phyloP scores from a whole-genome alignment of 495 filamentous ascomycete species.

The Peziza echinospora region DNA sequence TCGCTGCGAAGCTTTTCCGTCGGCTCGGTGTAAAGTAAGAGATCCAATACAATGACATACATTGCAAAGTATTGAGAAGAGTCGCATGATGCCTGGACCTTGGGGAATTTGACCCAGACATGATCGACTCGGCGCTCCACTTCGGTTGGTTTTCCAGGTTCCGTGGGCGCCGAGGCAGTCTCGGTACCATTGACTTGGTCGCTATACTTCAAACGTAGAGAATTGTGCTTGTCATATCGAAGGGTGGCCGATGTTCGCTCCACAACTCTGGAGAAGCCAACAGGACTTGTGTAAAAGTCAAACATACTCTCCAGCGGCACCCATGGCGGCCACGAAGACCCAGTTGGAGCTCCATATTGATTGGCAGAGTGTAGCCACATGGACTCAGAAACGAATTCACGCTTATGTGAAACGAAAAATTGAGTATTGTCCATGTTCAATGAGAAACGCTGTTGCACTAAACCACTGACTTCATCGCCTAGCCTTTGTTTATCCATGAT shows the following conservation, averaged over 20 bases:
- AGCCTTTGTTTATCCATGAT: slow-evolving; percentile 93
- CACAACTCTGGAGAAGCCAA: slow-evolving; percentile 86
- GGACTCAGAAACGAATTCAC: slow-evolving; percentile 55
- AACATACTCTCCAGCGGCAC: slow-evolving; percentile 96
- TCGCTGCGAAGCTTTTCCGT: slow-evolving; percentile 88
- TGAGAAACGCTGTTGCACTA: slow-evolving; percentile 83
- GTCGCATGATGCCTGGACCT: slow-evolving; percentile 78
- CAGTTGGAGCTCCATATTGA: slow-evolving; percentile 64
- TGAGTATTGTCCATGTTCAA: slow-evolving; percentile 91
- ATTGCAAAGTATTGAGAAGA: slow-evolving; percentile 91
- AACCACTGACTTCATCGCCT: slow-evolving; percentile 74
- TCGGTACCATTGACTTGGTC: slow-evolving; percentile 43
- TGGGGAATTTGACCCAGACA: slow-evolving; percentile 88
- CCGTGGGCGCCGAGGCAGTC: background rate
- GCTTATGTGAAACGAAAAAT: slow-evolving; percentile 88
- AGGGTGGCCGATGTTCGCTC: slow-evolving; percentile 84
- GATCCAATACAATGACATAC: slow-evolving; percentile 89
- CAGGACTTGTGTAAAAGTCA: slow-evolving; percentile 75
- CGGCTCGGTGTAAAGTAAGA: slow-evolving; percentile 85
- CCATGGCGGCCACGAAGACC: slow-evolving; percentile 90
- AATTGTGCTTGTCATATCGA: slow-evolving; percentile 95
- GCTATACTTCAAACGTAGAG: slow-evolving; percentile 88
- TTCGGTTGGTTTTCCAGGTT: slow-evolving; percentile 27
- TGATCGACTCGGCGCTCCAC: slow-evolving; percentile 72
- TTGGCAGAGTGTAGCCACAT: slow-evolving; percentile 87